Conservation (phyloP, 1,284 basidiomycete species). For the Hypsizygus ulmarius region DNA sequence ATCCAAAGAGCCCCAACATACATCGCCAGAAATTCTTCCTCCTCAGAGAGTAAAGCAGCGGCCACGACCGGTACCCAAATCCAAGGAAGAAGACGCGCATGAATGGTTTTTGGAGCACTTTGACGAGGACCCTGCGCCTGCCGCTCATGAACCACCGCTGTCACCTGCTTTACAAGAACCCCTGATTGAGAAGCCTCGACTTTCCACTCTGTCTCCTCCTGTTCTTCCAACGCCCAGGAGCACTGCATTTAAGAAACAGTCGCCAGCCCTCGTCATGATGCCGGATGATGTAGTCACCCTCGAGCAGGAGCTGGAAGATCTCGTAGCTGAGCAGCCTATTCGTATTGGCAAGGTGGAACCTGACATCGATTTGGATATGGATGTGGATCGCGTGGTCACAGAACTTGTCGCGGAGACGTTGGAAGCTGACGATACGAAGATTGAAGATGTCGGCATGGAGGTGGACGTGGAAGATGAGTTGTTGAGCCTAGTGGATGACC, state of each 20-base stretch:
- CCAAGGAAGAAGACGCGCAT: slow-evolving; percentile 46
- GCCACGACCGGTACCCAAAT: slow-evolving; percentile 9
- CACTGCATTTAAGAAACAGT: slow-evolving; percentile 9
- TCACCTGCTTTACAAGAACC: slow-evolving; percentile 10
- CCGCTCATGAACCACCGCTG: slow-evolving; percentile 10
- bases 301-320: slow-evolving; percentile 43
- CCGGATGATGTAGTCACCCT: slow-evolving; percentile 37
- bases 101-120: slow-evolving; percentile 60
- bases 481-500: slow-evolving; percentile 61
- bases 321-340: slow-evolving; percentile 17
- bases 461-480: slow-evolving; percentile 72
- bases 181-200: neutral
- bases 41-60: slow-evolving; percentile 7
- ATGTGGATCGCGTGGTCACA: slow-evolving; percentile 40
- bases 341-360: slow-evolving; percentile 27
- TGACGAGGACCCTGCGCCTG: slow-evolving; percentile 33
- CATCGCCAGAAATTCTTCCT: neutral
- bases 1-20: neutral
- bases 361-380: slow-evolving; percentile 37
- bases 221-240: neutral
- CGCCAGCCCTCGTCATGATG: slow-evolving; percentile 22
- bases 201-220: slow-evolving; percentile 15
- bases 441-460: slow-evolving; percentile 35
- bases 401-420: slow-evolving; percentile 40
- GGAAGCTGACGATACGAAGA: slow-evolving; percentile 28